Base-by-base conservation (phyloP, 176 grass and related monocot species). In the Musa troglodytarum region DNA sequence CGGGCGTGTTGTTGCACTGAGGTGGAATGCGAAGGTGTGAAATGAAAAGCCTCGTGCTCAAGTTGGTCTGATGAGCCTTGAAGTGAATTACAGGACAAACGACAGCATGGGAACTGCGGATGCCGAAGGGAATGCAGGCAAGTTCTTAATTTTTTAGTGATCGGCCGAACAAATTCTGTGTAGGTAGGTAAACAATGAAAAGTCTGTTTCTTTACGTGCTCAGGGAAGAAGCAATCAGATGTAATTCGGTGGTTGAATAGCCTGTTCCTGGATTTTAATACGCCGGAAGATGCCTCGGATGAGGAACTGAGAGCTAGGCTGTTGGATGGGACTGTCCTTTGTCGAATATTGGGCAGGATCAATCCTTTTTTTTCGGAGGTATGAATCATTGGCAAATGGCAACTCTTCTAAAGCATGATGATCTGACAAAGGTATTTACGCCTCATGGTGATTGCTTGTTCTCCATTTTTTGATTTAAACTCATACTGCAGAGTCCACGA, bases 241-340 rank as follows among this genome's bases (percentile, higher is more conserved):
- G 75, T 26, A 50, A 52, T 65, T 23, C 49, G 21, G 11, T 76
- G 74, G 74, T 53, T 76, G 74, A 76, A 65, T 50, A 62, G 74
- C 34, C 57, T 76, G 54, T 76, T 76, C 34, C 56, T 16, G 21
- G 74, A 76, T 49, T 62, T 76, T 21, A 22, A 76, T 21, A 51
- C 63, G 56, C 29, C 74, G 12, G 17, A 21, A 34, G 74, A 76
- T 50, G 12, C 56, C 25, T 76, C 74, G 1, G 57, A 76, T 12
- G 74, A 76, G 14, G 74, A 63, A 50, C 57, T 76, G 28, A 76
- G 56, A 63, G 74, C 74, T 11, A 16, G 10, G 34, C 56, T 76
- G 29, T 49, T 76, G 56, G 74, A 76, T 76, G 74, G 74, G 6
- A 22, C 74, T 50, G 10, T 63, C 29, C 21, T 76, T 11, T 76